Evolutionary conservation across 1,139 yeast genomes (phyloP), one percentile per base, ranked within the genome.

Genomic region (Candida neerlandica): DNA sequence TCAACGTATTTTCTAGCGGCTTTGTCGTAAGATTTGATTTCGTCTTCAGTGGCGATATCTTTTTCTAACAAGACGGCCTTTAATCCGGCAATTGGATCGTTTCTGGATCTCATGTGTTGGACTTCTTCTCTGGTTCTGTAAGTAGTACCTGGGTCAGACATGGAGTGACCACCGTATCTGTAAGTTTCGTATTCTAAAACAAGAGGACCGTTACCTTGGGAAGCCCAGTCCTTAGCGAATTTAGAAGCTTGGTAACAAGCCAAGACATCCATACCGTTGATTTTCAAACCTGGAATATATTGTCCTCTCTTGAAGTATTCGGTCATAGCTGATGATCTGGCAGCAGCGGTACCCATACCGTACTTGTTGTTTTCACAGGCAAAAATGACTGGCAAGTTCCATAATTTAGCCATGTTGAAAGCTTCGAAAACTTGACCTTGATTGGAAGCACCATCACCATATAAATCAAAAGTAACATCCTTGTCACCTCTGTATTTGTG

Each of bases 121-220:
- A 94, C 96, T 80, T 94, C 99, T 78, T 94, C 99, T 80, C 99
- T 91, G 69, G 99, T 94, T 84, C 98, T 86, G 85, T 94, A 94
- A 59, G 98, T 92, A 71, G 98, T 94, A 82, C 98, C 98, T 65
- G 98, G 98, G 75, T 94, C 98, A 60, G 97, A 92, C 98, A 94
- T 94, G 62, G 99, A 94, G 84, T 94, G 99, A 70, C 99, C 99
- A 80, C 99, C 98, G 73, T 94, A 94, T 82, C 99, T 87, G 79
- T 94, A 94, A 61, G 99, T 94, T 79, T 92, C 97, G 75, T 88
- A 94, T 80, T 94, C 99, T 63, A 94, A 70, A 51, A 94, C 97
- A 62, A 94, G 77, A 57, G 99, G 99, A 55, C 99, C 99, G 66
- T 94, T 94, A 65, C 97, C 97, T 55, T 85, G 78, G 53, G 88